phyloP scores from a whole-genome alignment of 495 filamentous ascomycete species.

The Podospora comata region DNA sequence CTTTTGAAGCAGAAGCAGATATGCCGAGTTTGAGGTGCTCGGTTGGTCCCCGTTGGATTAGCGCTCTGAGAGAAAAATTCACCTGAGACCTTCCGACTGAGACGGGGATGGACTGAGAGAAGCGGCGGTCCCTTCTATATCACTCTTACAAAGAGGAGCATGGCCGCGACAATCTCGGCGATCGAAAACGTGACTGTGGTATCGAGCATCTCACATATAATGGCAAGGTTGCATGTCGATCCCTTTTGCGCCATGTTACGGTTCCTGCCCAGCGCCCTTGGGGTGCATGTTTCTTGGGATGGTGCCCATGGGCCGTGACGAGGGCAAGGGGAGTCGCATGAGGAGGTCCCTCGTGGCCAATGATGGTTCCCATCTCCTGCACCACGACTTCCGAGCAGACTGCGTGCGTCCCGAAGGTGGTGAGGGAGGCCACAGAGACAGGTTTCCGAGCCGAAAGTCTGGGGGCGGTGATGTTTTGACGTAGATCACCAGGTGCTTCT shows the following conservation, averaged over 20 bases:
- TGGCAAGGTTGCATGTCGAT: not conserved
- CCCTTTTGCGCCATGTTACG: conserved; percentile 4
- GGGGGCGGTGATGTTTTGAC: conserved; percentile 1
- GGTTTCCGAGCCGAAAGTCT: conserved; percentile 1
- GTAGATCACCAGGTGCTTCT: not conserved
- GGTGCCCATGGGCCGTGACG: not conserved
- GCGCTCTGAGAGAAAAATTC: not conserved
- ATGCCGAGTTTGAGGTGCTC: not conserved
- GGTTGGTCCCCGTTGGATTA: not conserved
- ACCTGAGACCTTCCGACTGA: not conserved
- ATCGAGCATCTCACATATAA: not conserved
- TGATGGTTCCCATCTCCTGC: not conserved
- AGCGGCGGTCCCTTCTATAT: not conserved
- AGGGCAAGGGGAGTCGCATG: conserved; percentile 2
- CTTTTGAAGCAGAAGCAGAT: not conserved
- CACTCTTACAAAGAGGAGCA: not conserved
- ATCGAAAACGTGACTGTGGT: not conserved
- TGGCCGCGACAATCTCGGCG: not conserved
- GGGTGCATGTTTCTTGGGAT: not conserved
- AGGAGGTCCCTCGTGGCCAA: conserved; percentile 7
- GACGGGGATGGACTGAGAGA: not conserved
- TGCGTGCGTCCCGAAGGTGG: not conserved
- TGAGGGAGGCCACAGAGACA: not conserved
- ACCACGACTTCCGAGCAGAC: too few relatives aligned
- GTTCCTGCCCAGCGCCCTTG: not conserved